Base-by-base conservation (phyloP, 2,329 filamentous ascomycete species). In the Clarireedia sp. region DNA sequence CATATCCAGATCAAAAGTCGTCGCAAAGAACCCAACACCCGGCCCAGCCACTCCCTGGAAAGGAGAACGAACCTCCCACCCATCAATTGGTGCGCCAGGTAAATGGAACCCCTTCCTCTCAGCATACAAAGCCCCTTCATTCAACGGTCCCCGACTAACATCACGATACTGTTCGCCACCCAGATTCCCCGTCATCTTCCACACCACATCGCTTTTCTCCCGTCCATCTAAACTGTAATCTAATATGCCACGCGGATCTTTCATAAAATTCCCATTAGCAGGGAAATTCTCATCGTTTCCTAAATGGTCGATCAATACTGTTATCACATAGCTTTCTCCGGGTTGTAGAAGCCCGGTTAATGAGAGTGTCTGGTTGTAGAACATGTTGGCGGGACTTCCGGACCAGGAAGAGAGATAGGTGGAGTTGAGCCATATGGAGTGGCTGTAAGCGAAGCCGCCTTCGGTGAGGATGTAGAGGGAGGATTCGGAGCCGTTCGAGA, bases 281-380 rank as follows among this genome's bases (percentile, higher is more conserved):
- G 72, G 72, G 73, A 79, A 82, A 67, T 86, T 82, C 61, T 86
- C 81, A 57, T 89, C 79, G 0, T 88, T 73, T 0, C 87, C 87
- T 72, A 84, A 88, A 68, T 85, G 85, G 68, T 91, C 88, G 14
- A 91, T 73, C 0, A 90, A 69, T 1, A 90, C 73, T 0, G 87
- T 90, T 60, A 91, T 67, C 9, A 85, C 75, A 65, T 88, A 83
- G 0, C 68, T 62, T 24, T 75, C 72, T 3, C 79, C 82, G 0
- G 73, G 66, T 0, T 66, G 63, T 33, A 33, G 12, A 3, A 88
- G 72, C 6, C 72, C 70, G 0, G 82, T 75, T 0, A 89, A 69
- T 0, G 71, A 72, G 65, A 85, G 83, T 0, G 78, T 85, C 0
- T 75, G 70, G 61, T 80, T 85, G 58, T 76, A 73, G 52, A 76